Base-by-base conservation (phyloP, 2,329 filamentous ascomycete species). In the Capronia epimyces region DNA sequence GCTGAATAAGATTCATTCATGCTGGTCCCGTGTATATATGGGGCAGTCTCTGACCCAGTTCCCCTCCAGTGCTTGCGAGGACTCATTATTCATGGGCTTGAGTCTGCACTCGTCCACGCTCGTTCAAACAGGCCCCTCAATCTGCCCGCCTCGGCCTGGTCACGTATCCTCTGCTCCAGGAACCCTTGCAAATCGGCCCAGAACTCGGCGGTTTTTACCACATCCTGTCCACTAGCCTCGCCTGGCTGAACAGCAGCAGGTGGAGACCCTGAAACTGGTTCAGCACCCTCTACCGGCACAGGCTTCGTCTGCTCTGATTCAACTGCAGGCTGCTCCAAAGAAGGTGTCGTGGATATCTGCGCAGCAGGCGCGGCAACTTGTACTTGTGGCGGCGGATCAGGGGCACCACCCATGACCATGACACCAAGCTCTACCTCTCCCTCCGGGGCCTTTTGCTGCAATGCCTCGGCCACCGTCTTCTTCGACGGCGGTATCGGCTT, bases 181-280 rank as follows among this genome's bases (percentile, higher is more conserved):
- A 91, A 97, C 0, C 80, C 86, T 64, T 82, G 82, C 57, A 98
- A 69, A 71, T 97, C 93, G 7, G 71, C 71, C 93, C 93, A 98
- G 65, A 98, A 98, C 49, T 78, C 82, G 5, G 84, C 80, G 10
- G 81, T 84, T 63, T 80, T 72, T 57, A 95, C 65, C 16, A 55
- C 68, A 65, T 2, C 60, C 42, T 34, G 31, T 2, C 52, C 55
- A 29, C 47, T 56, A 2, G 43, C 31, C 22, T 43, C 52, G n/a
- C 52, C 57, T 9, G 57, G 57, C 21, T 55, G 57, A n/a, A 59
- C 57, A 10, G 49, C 45, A 16, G 49, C 47, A 12, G 34, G 4
- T 9, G 51, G 7, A 16, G 57, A 29, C 24, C 36, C 22, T 52
- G 62, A 55, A 45, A 57, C 53, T 56, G 59, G 45, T 63, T 71